Evolutionary conservation across 208 protist species (phyloP).

Genomic region (Crithidia bombi): DNA sequence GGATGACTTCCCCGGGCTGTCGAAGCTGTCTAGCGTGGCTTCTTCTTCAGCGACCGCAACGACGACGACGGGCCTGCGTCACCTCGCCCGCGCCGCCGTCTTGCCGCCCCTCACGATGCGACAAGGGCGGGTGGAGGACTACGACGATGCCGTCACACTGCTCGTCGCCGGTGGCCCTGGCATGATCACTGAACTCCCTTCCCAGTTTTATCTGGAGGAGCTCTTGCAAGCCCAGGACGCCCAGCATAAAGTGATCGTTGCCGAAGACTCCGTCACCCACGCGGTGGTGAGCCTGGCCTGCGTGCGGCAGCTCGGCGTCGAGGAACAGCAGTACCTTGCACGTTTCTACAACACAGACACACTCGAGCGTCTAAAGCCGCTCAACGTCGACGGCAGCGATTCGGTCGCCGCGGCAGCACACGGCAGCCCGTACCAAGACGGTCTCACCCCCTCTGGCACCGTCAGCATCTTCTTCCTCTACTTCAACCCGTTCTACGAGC

Average conservation of each 20-base stretch:
- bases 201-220: constrained; percentile 89
- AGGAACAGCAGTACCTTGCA: constrained; percentile 71
- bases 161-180: constrained; percentile 61
- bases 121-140: constrained; percentile 87
- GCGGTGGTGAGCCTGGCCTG: constrained; percentile 83
- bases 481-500: constrained; percentile 76
- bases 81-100: constrained; percentile 42
- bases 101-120: constrained; percentile 66
- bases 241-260: constrained; percentile 78
- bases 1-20: constrained; percentile 1
- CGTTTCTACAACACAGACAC: constrained; percentile 79
- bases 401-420: background rate
- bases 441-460: constrained; percentile 16
- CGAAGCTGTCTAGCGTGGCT: constrained; percentile 1
- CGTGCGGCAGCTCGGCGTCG: constrained; percentile 45
- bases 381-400: constrained; percentile 28
- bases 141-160: constrained; percentile 87
- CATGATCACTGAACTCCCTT: constrained; percentile 74
- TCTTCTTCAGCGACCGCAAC: background rate
- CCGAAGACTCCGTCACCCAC: constrained; percentile 78
- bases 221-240: constrained; percentile 83
- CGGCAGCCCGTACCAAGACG: constrained; percentile 2
- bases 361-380: constrained; percentile 61
- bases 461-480: constrained; percentile 81
- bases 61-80: constrained; percentile 24